Percentiles rank a stretch among this genome's conserved stretches.
phyloP scores from a whole-genome alignment of 352 stramenopile genomes.

The Phytophthora meadii region DNA sequence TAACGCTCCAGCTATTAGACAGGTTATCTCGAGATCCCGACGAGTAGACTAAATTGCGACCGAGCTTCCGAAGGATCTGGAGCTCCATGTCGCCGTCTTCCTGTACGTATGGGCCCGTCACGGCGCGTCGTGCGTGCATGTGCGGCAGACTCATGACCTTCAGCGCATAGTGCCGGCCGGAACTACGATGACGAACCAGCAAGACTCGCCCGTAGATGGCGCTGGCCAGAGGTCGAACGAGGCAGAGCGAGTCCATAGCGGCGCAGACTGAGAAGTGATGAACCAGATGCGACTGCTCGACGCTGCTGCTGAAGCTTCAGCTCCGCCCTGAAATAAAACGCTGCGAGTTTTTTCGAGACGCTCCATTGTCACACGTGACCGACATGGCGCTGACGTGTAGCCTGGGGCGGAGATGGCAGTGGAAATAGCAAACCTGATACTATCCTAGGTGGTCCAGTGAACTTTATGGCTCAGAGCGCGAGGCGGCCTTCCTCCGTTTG shows the following conservation, averaged over 20 bases:
- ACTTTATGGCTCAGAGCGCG: not conserved
- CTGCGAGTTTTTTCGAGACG: constrained; percentile 4
- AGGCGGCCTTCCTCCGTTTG: not conserved
- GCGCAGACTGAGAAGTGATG: constrained; percentile 17
- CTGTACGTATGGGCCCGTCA: constrained; percentile 46
- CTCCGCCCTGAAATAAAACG: constrained; percentile 16
- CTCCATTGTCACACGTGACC: constrained; percentile 6
- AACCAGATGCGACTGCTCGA: constrained; percentile 13
- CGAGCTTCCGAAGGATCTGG: constrained; percentile 48
- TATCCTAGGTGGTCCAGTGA: not conserved
- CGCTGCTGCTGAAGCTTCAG: not conserved
- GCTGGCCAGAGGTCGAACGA: constrained; percentile 48
- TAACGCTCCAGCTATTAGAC: constrained; percentile 33
- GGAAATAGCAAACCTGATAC: constrained; percentile 12
- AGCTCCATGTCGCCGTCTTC: constrained; percentile 59
- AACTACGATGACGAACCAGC: constrained; percentile 46
- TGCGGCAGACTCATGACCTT: constrained; percentile 76
- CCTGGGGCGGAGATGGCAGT: constrained; percentile 3
- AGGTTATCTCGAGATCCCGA: constrained; percentile 1
- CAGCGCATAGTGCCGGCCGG: constrained; percentile 50
- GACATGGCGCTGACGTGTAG: constrained; percentile 8
- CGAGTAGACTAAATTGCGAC: constrained; percentile 34
- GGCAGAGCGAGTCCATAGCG: constrained; percentile 55
- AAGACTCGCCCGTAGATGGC: constrained; percentile 66
- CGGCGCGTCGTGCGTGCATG: constrained; percentile 49